Conservation (phyloP, 1,284 basidiomycete species). For the Austroboletus rostrupii region DNA sequence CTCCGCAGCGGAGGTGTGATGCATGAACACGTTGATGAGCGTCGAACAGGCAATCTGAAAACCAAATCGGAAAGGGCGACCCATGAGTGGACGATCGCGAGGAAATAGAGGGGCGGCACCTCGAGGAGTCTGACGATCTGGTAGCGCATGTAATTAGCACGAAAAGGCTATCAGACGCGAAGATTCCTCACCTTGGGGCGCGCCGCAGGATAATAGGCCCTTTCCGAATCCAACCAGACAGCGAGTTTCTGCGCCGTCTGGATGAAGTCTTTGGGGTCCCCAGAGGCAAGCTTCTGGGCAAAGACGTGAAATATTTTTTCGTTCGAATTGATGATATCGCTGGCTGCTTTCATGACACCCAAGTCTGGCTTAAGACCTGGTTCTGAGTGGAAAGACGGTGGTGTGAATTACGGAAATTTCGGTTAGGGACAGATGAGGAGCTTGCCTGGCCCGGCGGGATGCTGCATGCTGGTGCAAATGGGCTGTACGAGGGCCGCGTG, state of each 20-base stretch:
- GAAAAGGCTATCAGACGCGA: neutral
- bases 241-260: constrained; percentile 19
- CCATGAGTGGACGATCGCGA: neutral
- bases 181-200: constrained; percentile 23
- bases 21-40: constrained; percentile 14
- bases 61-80: neutral
- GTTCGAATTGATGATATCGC: constrained; percentile 21
- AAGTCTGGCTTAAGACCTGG: neutral
- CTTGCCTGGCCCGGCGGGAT: constrained; percentile 6
- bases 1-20: constrained; percentile 2
- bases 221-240: constrained; percentile 28
- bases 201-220: constrained; percentile 28
- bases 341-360: constrained; percentile 19
- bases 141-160: neutral
- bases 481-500: constrained; percentile 7
- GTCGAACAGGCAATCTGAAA: constrained; percentile 21
- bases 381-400: neutral
- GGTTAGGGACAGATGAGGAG: neutral
- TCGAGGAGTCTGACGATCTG: constrained; percentile 31
- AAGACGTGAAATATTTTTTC: constrained; percentile 32
- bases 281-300: constrained; percentile 23
- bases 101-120: constrained; percentile 8
- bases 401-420: neutral
- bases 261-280: constrained; percentile 18
- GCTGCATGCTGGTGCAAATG: constrained; percentile 6